These are phyloP conservation scores for Eucalyptus sp. DNA, from an alignment of 345 rosid species.

Conservation along the genomic window DNA sequence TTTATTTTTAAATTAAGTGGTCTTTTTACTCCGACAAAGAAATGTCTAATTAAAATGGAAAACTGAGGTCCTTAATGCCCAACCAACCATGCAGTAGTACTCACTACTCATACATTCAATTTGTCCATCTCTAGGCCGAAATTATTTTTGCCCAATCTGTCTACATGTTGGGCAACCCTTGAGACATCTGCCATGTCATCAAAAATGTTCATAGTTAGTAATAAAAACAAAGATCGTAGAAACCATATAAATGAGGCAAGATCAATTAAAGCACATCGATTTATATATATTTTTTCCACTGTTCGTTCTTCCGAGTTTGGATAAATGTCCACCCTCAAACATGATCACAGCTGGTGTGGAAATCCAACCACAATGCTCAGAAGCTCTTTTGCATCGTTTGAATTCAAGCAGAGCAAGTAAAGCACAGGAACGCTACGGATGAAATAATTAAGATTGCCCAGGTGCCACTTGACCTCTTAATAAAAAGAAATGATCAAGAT, in stretches of 20 bases:
- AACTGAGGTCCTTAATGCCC: background rate
- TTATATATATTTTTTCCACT: background rate
- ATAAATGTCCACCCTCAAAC: background rate
- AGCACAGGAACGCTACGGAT: background rate
- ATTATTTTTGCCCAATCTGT: background rate
- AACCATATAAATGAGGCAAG: background rate
- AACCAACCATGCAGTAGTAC: background rate
- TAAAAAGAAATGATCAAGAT: background rate
- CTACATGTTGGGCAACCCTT: background rate
- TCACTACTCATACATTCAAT: background rate
- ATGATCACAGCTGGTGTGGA: background rate
- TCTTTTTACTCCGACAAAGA: background rate
- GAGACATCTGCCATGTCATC: background rate
- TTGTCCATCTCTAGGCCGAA: background rate
- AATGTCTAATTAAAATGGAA: background rate
- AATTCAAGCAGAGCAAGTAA: background rate
- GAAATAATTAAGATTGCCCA: background rate
- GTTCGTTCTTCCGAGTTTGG: background rate
- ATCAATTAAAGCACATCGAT: background rate
- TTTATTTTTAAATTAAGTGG: background rate
- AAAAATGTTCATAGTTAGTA: background rate
- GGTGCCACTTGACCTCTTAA: background rate
- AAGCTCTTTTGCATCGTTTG: background rate
- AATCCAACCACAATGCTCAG: background rate
- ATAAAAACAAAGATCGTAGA: background rate